Conservation (phyloP, 345 rosid genomes). For the Populus deltoides region DNA sequence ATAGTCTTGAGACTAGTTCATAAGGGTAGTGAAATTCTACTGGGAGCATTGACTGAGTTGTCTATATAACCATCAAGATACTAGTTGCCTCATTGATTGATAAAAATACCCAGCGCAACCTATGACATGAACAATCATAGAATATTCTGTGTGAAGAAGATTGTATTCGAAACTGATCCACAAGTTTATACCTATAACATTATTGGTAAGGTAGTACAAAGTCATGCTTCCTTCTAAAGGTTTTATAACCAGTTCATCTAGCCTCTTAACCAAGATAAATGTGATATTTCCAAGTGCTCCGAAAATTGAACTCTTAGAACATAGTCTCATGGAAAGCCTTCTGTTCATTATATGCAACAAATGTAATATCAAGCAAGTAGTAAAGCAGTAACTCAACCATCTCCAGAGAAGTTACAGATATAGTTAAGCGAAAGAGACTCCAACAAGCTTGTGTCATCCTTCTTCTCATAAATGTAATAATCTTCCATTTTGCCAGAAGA, state of each 20-base stretch:
- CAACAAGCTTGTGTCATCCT: constrained; percentile 1
- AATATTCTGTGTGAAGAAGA: background rate
- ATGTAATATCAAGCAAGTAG: background rate
- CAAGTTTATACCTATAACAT: background rate
- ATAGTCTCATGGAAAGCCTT: background rate
- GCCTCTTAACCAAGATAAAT: background rate
- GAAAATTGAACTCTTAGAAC: background rate
- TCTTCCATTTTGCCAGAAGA: background rate
- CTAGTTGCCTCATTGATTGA: no score
- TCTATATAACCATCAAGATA: background rate
- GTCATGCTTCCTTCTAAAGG: background rate
- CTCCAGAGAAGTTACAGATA: background rate
- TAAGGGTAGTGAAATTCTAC: background rate
- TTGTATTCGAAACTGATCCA: no score
- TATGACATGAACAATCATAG: no score
- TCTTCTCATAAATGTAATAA: background rate
- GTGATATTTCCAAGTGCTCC: background rate
- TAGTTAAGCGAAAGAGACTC: background rate
- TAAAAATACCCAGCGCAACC: no score
- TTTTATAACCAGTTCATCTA: background rate
- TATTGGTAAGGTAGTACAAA: background rate
- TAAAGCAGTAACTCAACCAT: background rate
- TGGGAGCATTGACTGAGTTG: background rate
- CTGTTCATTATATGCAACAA: background rate
- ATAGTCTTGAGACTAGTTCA: background rate